Conservation (phyloP, 306 rosid species). For the Dalbergia cultrata region DNA sequence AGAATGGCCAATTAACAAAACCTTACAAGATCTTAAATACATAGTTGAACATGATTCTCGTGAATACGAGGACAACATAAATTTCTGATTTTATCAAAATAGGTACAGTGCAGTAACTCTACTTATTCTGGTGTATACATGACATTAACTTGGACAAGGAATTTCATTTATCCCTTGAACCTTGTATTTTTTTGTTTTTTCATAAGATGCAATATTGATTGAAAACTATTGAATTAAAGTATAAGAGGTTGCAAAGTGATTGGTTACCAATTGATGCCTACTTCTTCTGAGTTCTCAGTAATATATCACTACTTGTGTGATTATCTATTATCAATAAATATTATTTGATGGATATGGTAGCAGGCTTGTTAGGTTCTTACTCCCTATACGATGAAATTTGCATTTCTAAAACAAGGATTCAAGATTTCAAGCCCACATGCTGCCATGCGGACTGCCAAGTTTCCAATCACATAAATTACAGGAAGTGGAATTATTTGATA, state of each 20-base stretch:
- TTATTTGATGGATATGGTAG: constrained; percentile 22
- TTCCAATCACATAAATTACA: constrained; percentile 12
- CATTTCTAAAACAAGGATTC: constrained; percentile 17
- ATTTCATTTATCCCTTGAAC: background rate
- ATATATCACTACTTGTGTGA: background rate
- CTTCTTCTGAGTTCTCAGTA: background rate
- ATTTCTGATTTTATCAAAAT: background rate
- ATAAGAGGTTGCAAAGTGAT: constrained; percentile 7
- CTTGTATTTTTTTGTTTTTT: constrained; percentile 2
- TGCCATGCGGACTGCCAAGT: background rate
- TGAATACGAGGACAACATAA: background rate
- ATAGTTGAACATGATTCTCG: constrained; percentile 11
- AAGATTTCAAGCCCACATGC: background rate
- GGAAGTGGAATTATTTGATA: background rate
- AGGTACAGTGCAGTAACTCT: background rate
- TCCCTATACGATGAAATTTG: background rate
- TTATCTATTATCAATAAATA: background rate
- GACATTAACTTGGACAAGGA: background rate
- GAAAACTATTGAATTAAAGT: background rate
- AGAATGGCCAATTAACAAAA: background rate
- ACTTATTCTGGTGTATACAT: constrained; percentile 2
- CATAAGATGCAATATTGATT: constrained; percentile 5
- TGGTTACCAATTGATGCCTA: constrained; percentile 1
- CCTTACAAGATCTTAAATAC: background rate
- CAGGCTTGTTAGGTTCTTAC: background rate